Evolutionary conservation across 495 filamentous ascomycete species (phyloP), one percentile per base, ranked within the genome.

Genomic region (Daldinia caldariorum): DNA sequence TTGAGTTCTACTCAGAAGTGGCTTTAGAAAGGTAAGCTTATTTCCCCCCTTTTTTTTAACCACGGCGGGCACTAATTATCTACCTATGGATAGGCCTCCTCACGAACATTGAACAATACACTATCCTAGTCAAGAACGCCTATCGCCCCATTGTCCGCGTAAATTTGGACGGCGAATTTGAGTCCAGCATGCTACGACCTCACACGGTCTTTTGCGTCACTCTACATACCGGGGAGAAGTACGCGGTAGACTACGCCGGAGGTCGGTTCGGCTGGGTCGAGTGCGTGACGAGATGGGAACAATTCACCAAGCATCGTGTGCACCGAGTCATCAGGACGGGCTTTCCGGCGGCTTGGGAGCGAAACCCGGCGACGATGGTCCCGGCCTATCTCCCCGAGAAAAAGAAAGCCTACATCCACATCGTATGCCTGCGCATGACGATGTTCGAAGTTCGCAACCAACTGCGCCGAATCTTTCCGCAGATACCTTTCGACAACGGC

Each of bases 261-360:
- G 38, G 49, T 4, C 56, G 50, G 18, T 67, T 55, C 18, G 64
- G 64, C 20, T 67, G 64, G 64, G 20, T n/a, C 8, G 64, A 55
- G 13, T 16, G n/a, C 0, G 0, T 61, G 0, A 56, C 22, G 39
- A 37, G 2, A 9, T 67, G 57, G 64, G 35, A 47, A 0, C 56
- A 61, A 18, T 67, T 55, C 20, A 29, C n/a, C 10, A 2, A 56
- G 14, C 47, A 47, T 8, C 35, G 64, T 51, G 3, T 65, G 5
- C 18, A n/a, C 0, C 41, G 41, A 14, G 49, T 53, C 3, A 32
- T 53, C 16, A 6, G 29, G 5, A 8, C 2, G 3, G 12, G 26
- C 26, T 53, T 53, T 26, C 49, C 49, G 49, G 29, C 20, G 8
- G 22, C 49, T 32, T 47, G 18, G 18, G 43, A 47, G 43, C 43